Evolutionary conservation across 2,329 filamentous ascomycete genomes (phyloP).

Genomic region (Colletotrichum musicola): DNA sequence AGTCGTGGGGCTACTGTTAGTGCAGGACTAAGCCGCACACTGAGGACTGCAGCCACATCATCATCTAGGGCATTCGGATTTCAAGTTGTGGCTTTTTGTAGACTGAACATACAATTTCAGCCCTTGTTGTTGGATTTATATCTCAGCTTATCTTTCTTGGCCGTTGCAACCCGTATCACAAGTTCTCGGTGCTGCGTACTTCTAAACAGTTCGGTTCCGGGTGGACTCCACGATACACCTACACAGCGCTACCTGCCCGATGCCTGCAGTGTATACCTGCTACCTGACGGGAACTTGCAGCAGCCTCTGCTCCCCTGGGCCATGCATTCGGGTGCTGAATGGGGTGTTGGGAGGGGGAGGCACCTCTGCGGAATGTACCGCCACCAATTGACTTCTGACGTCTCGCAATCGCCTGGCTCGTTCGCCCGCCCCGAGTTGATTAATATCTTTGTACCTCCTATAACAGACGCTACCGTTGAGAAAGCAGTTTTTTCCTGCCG

Average conservation of each 20-base stretch:
- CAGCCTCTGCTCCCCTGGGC: slow-evolving; percentile 20
- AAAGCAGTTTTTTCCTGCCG: background rate
- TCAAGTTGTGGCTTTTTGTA: no score
- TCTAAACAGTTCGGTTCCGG: slow-evolving; percentile 14
- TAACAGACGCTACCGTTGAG: background rate
- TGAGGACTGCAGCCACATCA: slow-evolving; percentile 23
- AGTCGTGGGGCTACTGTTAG: slow-evolving; percentile 28
- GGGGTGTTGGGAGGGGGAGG: slow-evolving; percentile 1
- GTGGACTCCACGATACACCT: slow-evolving; percentile 18
- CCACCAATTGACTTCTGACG: slow-evolving; percentile 36
- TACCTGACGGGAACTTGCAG: slow-evolving; percentile 36
- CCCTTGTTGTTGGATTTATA: no score
- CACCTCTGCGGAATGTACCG: slow-evolving; percentile 22
- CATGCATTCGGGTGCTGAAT: slow-evolving; percentile 15
- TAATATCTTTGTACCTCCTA: slow-evolving; percentile 1
- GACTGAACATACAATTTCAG: no score
- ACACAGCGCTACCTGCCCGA: slow-evolving; percentile 17
- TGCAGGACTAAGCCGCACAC: background rate
- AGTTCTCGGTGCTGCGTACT: background rate
- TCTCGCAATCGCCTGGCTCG: slow-evolving; percentile 35
- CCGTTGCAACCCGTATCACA: no score
- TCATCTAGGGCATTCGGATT: background rate
- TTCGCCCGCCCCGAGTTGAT: slow-evolving; percentile 3
- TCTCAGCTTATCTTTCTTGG: no score
- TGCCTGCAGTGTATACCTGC: slow-evolving; percentile 26